Base-by-base conservation (phyloP, 129 eudicot species). In the Solidago caesia region DNA sequence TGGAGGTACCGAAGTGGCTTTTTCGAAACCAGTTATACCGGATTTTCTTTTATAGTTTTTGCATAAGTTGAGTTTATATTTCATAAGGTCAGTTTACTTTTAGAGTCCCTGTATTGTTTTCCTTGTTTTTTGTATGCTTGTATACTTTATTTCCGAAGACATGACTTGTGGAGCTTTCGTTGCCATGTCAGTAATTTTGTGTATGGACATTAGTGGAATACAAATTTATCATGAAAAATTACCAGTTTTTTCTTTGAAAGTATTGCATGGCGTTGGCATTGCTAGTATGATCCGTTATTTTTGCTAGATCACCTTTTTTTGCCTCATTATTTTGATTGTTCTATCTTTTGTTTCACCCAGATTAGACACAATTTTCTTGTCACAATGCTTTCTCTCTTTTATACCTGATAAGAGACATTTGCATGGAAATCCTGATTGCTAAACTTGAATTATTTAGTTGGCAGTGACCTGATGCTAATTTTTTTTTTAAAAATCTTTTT, bases 31-130 rank as follows among this genome's bases (percentile, higher is more conserved):
- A 67, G 89, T 86, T 52, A 88, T 92, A 63, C 98, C 98, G 42
- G 98, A 92, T 85, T 89, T 89, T 58, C 96, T 89, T 53, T 82
- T 93, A 75, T 93, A 87, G 90, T 70, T 71, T 70, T 49, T 79
- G 45, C 60, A 6, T 77, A 57, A 15, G 7, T 64, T 65, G 49
- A 25, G 64, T 43, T 75, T 67, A 53, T 58, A 68, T 59, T 29
- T 58, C 29, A 7, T 16, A 72, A 78, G 76, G 82, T 64, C 68
- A 79, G 82, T 72, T 78, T 78, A 63, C 26, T 44, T 70, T 72
- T 52, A 5, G 70, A 71, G 64, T 70, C 61, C 25, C 9, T 42
- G 62, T 79, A 39, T 53, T 71, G n/a, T 52, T 79, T 39, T 7
- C 66, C 55, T 7, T 77, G 44, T 57, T n/a, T 45, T 49, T 60